Percentiles rank a stretch among this genome's conserved stretches.
phyloP scores from a whole-genome alignment of 768 basidiomycete species.

The Pisolithus albus region DNA sequence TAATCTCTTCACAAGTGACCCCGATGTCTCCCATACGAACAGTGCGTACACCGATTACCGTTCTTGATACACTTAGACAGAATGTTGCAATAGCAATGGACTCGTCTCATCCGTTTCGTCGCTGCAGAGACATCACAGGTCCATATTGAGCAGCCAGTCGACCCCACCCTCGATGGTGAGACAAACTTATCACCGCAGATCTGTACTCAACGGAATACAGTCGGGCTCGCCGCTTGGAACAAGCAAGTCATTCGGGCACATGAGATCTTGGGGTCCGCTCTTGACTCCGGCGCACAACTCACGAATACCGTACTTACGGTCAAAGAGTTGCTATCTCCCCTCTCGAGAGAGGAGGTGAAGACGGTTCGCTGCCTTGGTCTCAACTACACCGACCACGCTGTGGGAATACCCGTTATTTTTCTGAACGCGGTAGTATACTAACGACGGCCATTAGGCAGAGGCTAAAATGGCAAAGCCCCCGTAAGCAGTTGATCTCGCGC shows the following conservation, averaged over 20 bases:
- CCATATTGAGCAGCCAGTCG: conserved; percentile 74
- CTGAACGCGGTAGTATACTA: background rate
- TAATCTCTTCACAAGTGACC: background rate
- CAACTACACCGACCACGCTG: conserved; percentile 84
- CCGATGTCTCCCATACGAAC: conserved; percentile 12
- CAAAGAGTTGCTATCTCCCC: conserved; percentile 60
- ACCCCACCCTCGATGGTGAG: conserved; percentile 57
- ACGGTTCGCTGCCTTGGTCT: conserved; percentile 72
- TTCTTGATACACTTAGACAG: background rate
- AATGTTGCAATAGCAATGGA: conserved; percentile 51
- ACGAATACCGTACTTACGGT: conserved; percentile 62
- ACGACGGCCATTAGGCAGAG: conserved; percentile 46
- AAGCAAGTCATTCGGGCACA: conserved; percentile 54
- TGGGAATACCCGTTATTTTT: conserved; percentile 22
- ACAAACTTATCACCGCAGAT: background rate
- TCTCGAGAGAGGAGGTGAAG: conserved; percentile 59
- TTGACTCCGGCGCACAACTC: conserved; percentile 61
- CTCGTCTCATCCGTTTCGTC: conserved; percentile 74
- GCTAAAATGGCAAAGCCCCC: conserved; percentile 55
- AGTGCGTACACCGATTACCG: conserved; percentile 1
- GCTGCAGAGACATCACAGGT: conserved; percentile 67
- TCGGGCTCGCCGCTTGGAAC: conserved; percentile 50
- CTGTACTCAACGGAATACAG: conserved; percentile 29
- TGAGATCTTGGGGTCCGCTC: conserved; percentile 64
- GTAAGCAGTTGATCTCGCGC: conserved; percentile 32